phyloP scores from a whole-genome alignment of 352 stramenopile species.

The Pythium apleroticum region DNA sequence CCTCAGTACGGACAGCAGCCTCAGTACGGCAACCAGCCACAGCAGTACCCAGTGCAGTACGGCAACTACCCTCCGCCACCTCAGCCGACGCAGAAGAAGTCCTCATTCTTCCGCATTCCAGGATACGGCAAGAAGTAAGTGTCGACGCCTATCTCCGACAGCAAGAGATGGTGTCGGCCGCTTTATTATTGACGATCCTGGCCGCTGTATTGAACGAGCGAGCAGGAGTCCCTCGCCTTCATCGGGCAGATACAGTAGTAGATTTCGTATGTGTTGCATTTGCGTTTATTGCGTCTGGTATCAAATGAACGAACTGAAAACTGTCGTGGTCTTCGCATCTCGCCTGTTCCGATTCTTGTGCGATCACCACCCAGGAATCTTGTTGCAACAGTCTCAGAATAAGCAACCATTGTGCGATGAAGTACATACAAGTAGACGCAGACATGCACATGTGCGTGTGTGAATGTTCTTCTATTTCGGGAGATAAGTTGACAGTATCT shows the following conservation, averaged over 20 bases:
- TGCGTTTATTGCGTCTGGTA: conserved; percentile 7
- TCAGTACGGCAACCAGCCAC: conserved; percentile 32
- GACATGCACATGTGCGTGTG: background rate
- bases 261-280: conserved; percentile 14
- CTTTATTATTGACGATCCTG: conserved; percentile 30
- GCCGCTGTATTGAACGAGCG: background rate
- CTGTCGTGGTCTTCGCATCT: conserved; percentile 2
- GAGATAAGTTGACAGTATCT: conserved; percentile 25
- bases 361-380: background rate
- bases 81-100: conserved; percentile 52
- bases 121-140: conserved; percentile 74
- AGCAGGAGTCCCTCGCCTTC: background rate
- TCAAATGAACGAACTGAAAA: conserved; percentile 8
- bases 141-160: background rate
- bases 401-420: background rate
- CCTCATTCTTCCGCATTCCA: conserved; percentile 67
- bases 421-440: no score
- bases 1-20: conserved; percentile 33
- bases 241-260: conserved; percentile 9
- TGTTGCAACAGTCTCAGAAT: background rate
- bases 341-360: background rate
- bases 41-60: conserved; percentile 55
- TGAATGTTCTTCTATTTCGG: conserved; percentile 25
- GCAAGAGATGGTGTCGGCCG: conserved; percentile 16
- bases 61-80: conserved; percentile 52